Evolutionary conservation across 345 rosid species (phyloP).

Genomic region (Arabidopsis suecica): DNA sequence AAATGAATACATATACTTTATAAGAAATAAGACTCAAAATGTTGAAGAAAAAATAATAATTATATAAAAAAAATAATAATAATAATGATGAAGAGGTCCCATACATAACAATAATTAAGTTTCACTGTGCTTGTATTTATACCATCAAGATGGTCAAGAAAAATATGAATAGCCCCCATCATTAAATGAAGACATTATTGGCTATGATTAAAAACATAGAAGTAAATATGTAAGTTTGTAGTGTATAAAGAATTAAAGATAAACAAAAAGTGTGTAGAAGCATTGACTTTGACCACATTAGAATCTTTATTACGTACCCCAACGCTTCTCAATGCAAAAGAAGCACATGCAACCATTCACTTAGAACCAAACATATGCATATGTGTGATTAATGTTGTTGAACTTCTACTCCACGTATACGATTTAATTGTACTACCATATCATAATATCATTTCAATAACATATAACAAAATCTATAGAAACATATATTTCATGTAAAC

Average conservation of each 20-base stretch:
- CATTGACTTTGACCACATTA: constrained; percentile 42
- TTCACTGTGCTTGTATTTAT: constrained; percentile 34
- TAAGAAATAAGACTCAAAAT: neutral
- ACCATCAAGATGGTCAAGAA: constrained; percentile 18
- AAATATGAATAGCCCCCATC: constrained; percentile 29
- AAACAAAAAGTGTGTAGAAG: constrained; percentile 26
- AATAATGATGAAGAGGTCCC: constrained; percentile 13
- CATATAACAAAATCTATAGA: constrained; percentile 13
- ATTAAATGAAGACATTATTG: constrained; percentile 39
- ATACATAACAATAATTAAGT: constrained; percentile 28
- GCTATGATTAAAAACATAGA: constrained; percentile 36
- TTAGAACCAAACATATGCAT: constrained; percentile 39
- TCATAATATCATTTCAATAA: constrained; percentile 7
- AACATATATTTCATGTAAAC: neutral
- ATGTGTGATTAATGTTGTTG: constrained; percentile 42
- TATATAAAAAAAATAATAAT: too few species aligned
- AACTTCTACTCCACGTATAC: constrained; percentile 41
- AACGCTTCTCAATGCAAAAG: constrained; percentile 32
- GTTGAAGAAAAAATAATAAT: constrained; percentile 1
- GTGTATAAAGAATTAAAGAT: neutral
- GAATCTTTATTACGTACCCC: constrained; percentile 34
- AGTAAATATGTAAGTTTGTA: constrained; percentile 21
- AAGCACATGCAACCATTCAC: constrained; percentile 42
- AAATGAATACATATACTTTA: neutral
- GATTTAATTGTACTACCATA: constrained; percentile 17